These are phyloP conservation scores for Periconia macrospinosa DNA, from an alignment of 2,329 filamentous ascomycete species.

Conservation along the genomic window DNA sequence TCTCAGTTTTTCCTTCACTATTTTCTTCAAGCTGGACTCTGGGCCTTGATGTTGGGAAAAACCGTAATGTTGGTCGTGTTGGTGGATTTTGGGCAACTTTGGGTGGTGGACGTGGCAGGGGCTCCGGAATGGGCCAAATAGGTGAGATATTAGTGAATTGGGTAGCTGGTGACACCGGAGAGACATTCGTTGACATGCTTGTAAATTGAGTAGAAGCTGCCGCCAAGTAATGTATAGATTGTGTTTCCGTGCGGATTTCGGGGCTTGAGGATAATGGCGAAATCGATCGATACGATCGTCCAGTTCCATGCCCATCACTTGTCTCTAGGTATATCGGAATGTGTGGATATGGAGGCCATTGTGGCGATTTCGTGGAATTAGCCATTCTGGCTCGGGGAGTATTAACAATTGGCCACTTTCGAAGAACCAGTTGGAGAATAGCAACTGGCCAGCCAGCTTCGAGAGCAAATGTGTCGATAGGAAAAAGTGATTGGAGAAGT, in stretches of 20 bases:
- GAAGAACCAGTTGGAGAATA: too few species aligned
- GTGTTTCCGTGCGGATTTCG: slow-evolving; percentile 4
- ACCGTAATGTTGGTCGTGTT: slow-evolving; percentile 15
- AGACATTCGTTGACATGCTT: not conserved
- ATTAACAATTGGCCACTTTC: too few species aligned
- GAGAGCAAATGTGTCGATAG: too few species aligned
- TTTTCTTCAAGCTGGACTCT: too few species aligned
- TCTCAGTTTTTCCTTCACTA: too few species aligned
- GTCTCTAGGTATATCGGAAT: slow-evolving; percentile 32
- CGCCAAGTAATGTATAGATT: slow-evolving; percentile 3
- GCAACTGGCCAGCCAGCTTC: too few species aligned
- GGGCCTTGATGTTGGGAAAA: slow-evolving; percentile 20
- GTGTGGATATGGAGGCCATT: slow-evolving; percentile 23
- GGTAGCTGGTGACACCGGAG: slow-evolving; percentile 2
- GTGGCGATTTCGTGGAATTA: slow-evolving; percentile 8
- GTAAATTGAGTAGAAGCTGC: slow-evolving; percentile 3
- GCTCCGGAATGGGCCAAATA: slow-evolving; percentile 23
- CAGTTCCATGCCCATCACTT: slow-evolving; percentile 8
- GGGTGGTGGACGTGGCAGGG: slow-evolving; percentile 7
- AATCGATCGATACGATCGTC: slow-evolving; percentile 23
- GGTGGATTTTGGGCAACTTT: slow-evolving; percentile 11
- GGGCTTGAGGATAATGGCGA: slow-evolving; percentile 25
- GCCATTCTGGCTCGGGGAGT: slow-evolving; percentile 6
- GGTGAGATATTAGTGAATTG: slow-evolving; percentile 11
- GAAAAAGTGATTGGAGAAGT: too few species aligned